Evolutionary conservation across 2,329 filamentous ascomycete species (phyloP), one percentile per base, ranked within the genome.

Genomic region (Hortaea sp.): DNA sequence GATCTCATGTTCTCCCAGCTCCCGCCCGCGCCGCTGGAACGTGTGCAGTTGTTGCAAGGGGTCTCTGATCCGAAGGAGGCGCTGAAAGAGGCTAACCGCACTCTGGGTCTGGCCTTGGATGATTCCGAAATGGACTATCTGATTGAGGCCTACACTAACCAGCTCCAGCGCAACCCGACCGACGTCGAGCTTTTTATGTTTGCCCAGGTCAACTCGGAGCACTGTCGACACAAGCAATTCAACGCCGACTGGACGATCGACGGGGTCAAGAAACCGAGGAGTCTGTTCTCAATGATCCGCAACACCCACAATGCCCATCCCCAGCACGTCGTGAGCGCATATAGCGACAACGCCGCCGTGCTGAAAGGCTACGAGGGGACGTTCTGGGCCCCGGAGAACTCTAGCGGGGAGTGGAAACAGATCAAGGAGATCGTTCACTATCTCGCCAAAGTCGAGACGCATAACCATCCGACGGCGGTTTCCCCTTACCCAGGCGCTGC

Each of bases 181-280:
- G 92, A 97, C 64, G 86, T 97, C 39, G 92, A 98, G 69, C 76
- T 97, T 20, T 97, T 97, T 75, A 97, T 97, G 92, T 98, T 97
- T 66, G 90, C 90, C 11, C 92, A 98, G 69, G 90, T 98, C 64
- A 97, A 97, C 72, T 97, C 90, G 3, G 92, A 98, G 74, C 90
- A 97, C 68, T 95, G 79, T 62, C 70, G 79, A 48, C 79, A 83
- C 63, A 94, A 95, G 73, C 85, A 94, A 58, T 98, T 98, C 77
- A 98, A 98, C 66, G 89, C 92, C 29, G 83, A 82, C 49, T 98
- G 92, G 88, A 92, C 83, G 11, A 94, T 98, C 58, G 89, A 98
- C 64, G 89, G 89, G 44, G 74, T 84, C 55, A 71, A 75, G 53
- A 92, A 89, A 75, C 76, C 79, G 40, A 78, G 84, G 63, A 90